Conservation (phyloP, 2,329 filamentous ascomycete genomes). For the Ascochyta clinopodiicola region DNA sequence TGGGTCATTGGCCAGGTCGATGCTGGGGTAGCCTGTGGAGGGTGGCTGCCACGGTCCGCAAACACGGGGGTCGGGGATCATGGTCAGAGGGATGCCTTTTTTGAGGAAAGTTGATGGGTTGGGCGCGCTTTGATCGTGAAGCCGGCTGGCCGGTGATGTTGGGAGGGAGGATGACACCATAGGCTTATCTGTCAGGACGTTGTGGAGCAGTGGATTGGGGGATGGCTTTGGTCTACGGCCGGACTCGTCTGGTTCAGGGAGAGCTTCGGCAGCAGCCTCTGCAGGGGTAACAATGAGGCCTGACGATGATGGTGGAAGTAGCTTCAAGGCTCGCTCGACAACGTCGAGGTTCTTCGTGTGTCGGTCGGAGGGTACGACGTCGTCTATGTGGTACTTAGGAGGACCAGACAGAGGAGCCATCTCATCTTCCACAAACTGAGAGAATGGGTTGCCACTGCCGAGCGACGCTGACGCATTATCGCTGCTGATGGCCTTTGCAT, state of each 20-base stretch:
- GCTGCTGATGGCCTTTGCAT: conserved; percentile 18
- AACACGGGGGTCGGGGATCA: conserved; percentile 74
- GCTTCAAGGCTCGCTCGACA: conserved; percentile 70
- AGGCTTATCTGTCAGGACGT: conserved; percentile 93
- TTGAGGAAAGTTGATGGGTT: conserved; percentile 83
- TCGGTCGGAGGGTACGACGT: conserved; percentile 32
- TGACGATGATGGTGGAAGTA: conserved; percentile 84
- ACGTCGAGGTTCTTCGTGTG: conserved; percentile 77
- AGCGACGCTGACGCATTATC: conserved; percentile 21
- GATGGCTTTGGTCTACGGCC: conserved; percentile 55
- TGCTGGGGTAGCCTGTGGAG: conserved; percentile 62
- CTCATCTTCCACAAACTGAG: conserved; percentile 50
- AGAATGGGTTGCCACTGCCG: conserved; percentile 52
- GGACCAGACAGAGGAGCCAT: conserved; percentile 25
- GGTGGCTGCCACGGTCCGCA: conserved; percentile 71
- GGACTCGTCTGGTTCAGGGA: conserved; percentile 57
- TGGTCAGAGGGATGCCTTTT: conserved; percentile 85
- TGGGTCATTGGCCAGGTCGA: conserved; percentile 75
- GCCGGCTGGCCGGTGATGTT: conserved; percentile 46
- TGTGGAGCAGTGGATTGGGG: conserved; percentile 90
- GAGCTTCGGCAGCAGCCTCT: conserved; percentile 70
- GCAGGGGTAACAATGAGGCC: conserved; percentile 86
- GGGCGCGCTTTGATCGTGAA: conserved; percentile 42
- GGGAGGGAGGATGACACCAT: conserved; percentile 91
- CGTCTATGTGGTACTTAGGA: conserved; percentile 21